A percentile compares a stretch with the other conserved stretches of the same genome.
These are phyloP conservation scores for Malassezia furfur DNA, from an alignment of 1,284 basidiomycete species.

Conservation along the genomic window DNA sequence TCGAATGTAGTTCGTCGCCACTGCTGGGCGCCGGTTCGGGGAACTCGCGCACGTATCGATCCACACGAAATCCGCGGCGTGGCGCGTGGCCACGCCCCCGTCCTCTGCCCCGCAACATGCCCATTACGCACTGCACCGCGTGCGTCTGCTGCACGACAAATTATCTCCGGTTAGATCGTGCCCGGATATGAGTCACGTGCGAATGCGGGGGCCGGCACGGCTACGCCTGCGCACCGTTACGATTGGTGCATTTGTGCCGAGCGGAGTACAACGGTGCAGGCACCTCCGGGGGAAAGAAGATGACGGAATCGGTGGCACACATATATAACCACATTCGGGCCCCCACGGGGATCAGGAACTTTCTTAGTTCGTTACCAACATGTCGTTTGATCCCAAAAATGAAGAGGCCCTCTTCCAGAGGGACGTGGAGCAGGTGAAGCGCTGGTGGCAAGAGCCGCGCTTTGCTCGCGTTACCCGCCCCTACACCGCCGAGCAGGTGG, in stretches of 20 bases:
- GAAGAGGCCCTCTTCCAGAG: slow-evolving; percentile 57
- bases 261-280: not conserved
- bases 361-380: not conserved
- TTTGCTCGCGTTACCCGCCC: slow-evolving; percentile 75
- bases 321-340: not conserved
- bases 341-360: too few relatives aligned
- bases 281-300: not conserved
- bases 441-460: slow-evolving; percentile 84
- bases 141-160: not conserved
- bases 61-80: not conserved
- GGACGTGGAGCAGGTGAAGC: slow-evolving; percentile 73
- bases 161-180: not conserved
- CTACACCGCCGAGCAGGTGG: slow-evolving; percentile 85
- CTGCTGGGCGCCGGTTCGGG: not conserved
- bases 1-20: too few relatives aligned
- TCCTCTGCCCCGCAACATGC: slow-evolving; percentile 4
- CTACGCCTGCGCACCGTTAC: not conserved
- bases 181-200: not conserved
- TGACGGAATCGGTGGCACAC: not conserved
- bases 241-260: slow-evolving; percentile 1
- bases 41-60: not conserved
- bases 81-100: slow-evolving; percentile 1
- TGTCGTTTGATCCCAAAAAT: slow-evolving; percentile 25
- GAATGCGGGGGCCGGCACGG: not conserved
- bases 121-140: slow-evolving; percentile 3